Evolutionary conservation across 495 filamentous ascomycete genomes (phyloP).

Genomic region (Pseudoneurospora amorphoporcata): DNA sequence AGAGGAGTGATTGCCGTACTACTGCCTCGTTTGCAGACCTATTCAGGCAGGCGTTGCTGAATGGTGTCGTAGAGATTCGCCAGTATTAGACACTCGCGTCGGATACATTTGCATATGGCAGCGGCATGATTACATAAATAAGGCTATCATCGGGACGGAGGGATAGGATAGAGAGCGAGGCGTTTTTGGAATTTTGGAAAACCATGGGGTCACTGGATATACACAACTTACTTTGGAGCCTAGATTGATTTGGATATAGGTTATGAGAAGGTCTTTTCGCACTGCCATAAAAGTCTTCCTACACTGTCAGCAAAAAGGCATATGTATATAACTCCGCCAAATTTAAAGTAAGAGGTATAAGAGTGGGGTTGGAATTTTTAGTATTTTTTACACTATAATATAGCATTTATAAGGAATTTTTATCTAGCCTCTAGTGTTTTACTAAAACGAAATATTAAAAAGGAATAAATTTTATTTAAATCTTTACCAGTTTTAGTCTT

Average conservation of each 20-base stretch:
- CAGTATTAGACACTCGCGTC: background rate
- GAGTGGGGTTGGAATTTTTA: no score
- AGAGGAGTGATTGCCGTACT: conserved; percentile 39
- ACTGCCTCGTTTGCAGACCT: conserved; percentile 27
- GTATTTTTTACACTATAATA: no score
- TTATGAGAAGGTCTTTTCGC: no score
- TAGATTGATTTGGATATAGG: background rate
- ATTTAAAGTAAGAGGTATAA: no score
- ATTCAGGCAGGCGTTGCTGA: conserved; percentile 27
- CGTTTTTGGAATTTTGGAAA: background rate
- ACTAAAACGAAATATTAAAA: no score
- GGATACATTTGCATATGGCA: background rate
- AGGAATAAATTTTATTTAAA: no score
- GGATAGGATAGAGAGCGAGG: background rate
- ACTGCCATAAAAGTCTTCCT: no score
- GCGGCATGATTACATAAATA: background rate
- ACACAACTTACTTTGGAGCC: background rate
- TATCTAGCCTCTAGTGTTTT: no score
- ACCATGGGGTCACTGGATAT: background rate
- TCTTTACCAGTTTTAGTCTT: no score
- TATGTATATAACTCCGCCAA: no score
- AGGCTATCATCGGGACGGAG: background rate
- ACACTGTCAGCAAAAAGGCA: no score
- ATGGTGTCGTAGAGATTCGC: background rate
- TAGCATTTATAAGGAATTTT: no score